These are phyloP conservation scores for Globisporangium okanoganense DNA, from an alignment of 352 stramenopile species.

Conservation along the genomic window DNA sequence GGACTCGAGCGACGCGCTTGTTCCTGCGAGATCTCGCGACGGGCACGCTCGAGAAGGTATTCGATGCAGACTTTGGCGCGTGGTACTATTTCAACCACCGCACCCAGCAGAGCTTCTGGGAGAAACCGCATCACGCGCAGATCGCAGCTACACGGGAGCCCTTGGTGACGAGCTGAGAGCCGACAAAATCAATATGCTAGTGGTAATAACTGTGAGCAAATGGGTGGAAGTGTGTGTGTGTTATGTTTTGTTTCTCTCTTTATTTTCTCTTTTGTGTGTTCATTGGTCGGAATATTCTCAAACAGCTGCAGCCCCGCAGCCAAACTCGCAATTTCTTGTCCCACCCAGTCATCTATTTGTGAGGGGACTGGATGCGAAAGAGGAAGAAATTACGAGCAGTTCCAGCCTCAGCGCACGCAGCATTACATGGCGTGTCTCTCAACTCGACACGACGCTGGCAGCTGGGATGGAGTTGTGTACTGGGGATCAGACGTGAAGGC, in stretches of 20 bases:
- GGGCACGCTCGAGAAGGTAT: constrained; percentile 38
- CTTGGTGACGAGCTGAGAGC: background rate
- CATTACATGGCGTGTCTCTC: background rate
- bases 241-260: constrained; percentile 19
- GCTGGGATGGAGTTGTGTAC: background rate
- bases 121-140: constrained; percentile 28
- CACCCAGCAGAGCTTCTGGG: constrained; percentile 52
- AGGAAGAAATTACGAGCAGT: background rate
- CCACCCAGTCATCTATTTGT: constrained; percentile 11
- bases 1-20: constrained; percentile 25
- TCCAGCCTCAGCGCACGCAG: background rate
- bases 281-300: constrained; percentile 5
- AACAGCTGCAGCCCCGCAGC: background rate
- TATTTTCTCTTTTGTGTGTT: constrained; percentile 25
- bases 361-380: constrained; percentile 9
- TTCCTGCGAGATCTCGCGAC: constrained; percentile 34
- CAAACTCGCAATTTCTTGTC: background rate
- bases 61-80: constrained; percentile 30
- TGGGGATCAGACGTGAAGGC: background rate
- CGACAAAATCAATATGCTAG: background rate
- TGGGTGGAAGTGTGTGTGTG: constrained; percentile 3
- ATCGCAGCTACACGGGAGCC: constrained; percentile 9
- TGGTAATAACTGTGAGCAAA: background rate
- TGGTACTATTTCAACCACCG: constrained; percentile 62
- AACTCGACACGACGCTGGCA: background rate